A percentile compares a stretch with the other conserved stretches of the same genome.
phyloP scores from a whole-genome alignment of 176 grass and related monocot genomes.

The Panicum miliaceum region DNA sequence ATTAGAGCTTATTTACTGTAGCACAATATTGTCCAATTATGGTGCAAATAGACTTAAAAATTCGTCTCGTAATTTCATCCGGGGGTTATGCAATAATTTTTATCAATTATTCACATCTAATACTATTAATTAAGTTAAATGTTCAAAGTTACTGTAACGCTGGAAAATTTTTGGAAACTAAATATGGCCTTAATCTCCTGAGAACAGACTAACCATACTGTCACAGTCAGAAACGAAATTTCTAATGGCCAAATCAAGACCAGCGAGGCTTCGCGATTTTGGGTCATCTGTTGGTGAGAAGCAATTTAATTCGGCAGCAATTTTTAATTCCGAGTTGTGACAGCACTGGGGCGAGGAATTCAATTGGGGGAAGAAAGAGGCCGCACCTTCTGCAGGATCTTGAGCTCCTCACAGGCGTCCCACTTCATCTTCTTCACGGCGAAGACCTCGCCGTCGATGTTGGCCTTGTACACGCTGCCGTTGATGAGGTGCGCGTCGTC shows the following conservation, averaged over 20 bases:
- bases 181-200: too few species aligned
- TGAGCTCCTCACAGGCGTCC: slow-evolving; percentile 97
- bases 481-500: slow-evolving; percentile 62
- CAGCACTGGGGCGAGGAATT: slow-evolving; percentile 20
- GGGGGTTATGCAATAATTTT: too few species aligned
- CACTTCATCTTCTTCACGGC: slow-evolving; percentile 99
- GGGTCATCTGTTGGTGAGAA: background rate
- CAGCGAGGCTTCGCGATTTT: background rate
- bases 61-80: too few species aligned
- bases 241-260: background rate
- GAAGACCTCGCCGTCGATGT: slow-evolving; percentile 74
- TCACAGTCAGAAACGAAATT: background rate
- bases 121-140: too few species aligned
- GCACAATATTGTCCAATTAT: too few species aligned
- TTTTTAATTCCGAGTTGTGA: background rate
- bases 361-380: background rate
- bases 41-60: too few species aligned
- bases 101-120: too few species aligned
- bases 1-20: too few species aligned
- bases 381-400: slow-evolving; percentile 92
- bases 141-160: too few species aligned
- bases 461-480: slow-evolving; percentile 90
- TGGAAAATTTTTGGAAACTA: too few species aligned
- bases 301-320: background rate
- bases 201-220: too few species aligned